Base-by-base conservation (phyloP, 768 basidiomycete species). In the Tricholoma terreum region DNA sequence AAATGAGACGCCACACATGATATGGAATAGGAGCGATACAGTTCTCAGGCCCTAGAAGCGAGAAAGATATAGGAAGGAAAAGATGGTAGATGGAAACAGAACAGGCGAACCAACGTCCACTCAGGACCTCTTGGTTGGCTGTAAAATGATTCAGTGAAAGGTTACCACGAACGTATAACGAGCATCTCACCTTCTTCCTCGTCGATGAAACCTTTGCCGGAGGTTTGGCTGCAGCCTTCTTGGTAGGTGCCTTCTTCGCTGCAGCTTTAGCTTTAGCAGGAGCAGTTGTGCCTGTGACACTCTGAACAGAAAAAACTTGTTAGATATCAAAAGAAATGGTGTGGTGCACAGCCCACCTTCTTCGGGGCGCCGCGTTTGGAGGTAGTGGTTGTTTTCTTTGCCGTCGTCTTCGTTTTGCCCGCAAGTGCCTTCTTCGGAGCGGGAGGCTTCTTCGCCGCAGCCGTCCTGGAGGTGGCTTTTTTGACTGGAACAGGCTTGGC, bases 311-410 rank as follows among this genome's bases (percentile, higher is more conserved):
- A 30, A 40, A 38, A 48, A 19, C 55, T 54, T 51, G 53, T 46
- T 27, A 38, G 15, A 21, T 17, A n/a, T 9, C 11, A 14, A 50
- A n/a, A n/a, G 36, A 38, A 58, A 12, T 19, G 9, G n/a, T 19
- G 17, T 7, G 3, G 27, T 7, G 30, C 1, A 15, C 15, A 17
- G 31, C 62, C 30, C 27, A 77, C 76, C 70, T 77, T 77, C 69
- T 79, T 79, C 4, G 73, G 73, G 24, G 74, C 54, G n/a, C 66
- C 52, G 33, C 83, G 75, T 67, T 80, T 83, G 48, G 79, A 70
- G 34, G 77, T 58, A 4, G 71, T 52, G 4, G 69, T 63, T 0
- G 64, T 67, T 70, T 80, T 80, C 73, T 80, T 82, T 35, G 63
- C 48, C 6, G 75, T 57, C 9, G 69, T 57, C 58, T 65, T 65